Base-by-base conservation (phyloP, 345 rosid genomes). In the Citrus glauca region DNA sequence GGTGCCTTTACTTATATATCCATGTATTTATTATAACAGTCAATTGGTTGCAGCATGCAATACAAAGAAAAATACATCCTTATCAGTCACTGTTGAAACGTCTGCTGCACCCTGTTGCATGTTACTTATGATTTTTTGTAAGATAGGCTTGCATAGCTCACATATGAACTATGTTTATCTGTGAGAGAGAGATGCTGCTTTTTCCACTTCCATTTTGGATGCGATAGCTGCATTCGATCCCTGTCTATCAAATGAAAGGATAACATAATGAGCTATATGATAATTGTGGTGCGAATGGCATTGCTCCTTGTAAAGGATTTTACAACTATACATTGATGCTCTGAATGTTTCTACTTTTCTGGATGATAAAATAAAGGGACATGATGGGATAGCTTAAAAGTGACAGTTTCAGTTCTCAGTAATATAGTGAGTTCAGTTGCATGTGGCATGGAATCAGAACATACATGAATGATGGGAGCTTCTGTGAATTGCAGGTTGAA, bases 401-500 rank as follows among this genome's bases (percentile, higher is more conserved):
- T 59, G 24, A 70, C 38, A 70, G 79, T 48, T 27, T 53, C 16
- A 30, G 77, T 79, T 32, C 33, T 56, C 63, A 33, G 66, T 53
- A 45, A 27, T 32, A 32, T 17, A 20, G 77, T 75, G 71, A 40
- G 32, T 45, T 71, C 50, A 25, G 66, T 19, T 33, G 71, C 57
- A 13, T 73, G 61, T 33, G 53, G 45, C 66, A 73, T 48, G 9
- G 62, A 55, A 72, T 4, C 14, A 40, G 55, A 45, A 22, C 56
- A 33, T 27, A 30, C 32, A 24, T 2, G 4, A 8, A 45, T 63
- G 32, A 70, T 30, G 50, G 35, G 24, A 45, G 56, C 62, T 76
- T 73, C 53, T 50, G 74, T 67, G 79, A 69, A 73, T 73, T 80
- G 79, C 84, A 83, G 84, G 87, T 50, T 84, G 83, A 83, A 74